phyloP scores from a whole-genome alignment of 164 flowering plant genomes.

The Litsea cubeba region DNA sequence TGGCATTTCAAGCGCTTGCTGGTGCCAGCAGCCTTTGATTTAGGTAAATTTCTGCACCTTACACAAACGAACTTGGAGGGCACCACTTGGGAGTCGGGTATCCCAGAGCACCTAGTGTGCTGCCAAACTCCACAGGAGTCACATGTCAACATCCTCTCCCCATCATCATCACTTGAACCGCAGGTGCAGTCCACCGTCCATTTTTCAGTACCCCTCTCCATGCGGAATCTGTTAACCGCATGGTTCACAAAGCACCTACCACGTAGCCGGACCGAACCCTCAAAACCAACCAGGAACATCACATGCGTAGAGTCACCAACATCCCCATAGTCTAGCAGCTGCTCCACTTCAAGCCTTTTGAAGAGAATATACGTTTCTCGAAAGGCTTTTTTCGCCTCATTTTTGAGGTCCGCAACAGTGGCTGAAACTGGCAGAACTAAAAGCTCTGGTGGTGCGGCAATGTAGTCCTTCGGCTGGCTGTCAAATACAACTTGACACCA shows the following conservation, averaged over 20 bases:
- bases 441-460: conserved; percentile 55
- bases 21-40: background rate
- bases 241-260: conserved; percentile 42
- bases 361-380: conserved; percentile 60
- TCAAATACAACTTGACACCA: conserved; percentile 43
- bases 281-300: conserved; percentile 35
- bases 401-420: conserved; percentile 57
- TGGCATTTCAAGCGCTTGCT: background rate
- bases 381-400: conserved; percentile 49
- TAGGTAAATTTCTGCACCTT: conserved; percentile 26
- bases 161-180: conserved; percentile 87
- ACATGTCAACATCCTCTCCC: conserved; percentile 87
- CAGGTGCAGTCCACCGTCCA: conserved; percentile 79
- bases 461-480: conserved; percentile 34
- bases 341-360: conserved; percentile 53
- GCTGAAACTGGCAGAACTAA: conserved; percentile 40
- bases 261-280: conserved; percentile 26
- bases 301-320: conserved; percentile 39
- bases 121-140: conserved; percentile 78
- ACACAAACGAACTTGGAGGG: conserved; percentile 55
- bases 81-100: conserved; percentile 38
- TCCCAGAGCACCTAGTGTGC: conserved; percentile 80
- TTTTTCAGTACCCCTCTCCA: conserved; percentile 71
- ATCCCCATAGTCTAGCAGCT: conserved; percentile 37
- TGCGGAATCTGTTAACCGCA: conserved; percentile 38